These are phyloP conservation scores for Chrysoporthe puriensis DNA, from an alignment of 2,329 filamentous ascomycete genomes.

Conservation along the genomic window DNA sequence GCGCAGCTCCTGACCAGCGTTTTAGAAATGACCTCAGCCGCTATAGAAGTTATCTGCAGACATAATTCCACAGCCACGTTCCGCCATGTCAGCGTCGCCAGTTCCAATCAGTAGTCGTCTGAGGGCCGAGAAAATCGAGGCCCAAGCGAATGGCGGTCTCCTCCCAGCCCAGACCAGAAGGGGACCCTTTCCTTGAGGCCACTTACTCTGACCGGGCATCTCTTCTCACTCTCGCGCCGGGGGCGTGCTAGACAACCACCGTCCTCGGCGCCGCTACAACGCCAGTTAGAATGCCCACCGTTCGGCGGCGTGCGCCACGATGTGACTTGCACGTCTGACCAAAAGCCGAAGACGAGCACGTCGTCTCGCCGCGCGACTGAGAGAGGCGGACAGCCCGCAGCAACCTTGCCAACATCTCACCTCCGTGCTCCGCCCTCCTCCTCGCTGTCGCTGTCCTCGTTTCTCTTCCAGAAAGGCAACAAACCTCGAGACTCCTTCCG, in stretches of 20 bases:
- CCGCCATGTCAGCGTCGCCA: background rate
- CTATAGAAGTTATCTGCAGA: background rate
- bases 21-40: too few relatives aligned
- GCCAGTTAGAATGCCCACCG: too few relatives aligned
- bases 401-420: background rate
- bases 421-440: background rate
- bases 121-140: background rate
- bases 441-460: slow-evolving; percentile 26
- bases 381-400: background rate
- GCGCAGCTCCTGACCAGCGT: too few relatives aligned
- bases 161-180: background rate
- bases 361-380: background rate
- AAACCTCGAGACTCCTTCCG: slow-evolving; percentile 8
- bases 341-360: background rate
- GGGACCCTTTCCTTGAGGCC: background rate
- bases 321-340: background rate
- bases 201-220: background rate
- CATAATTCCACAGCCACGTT: background rate
- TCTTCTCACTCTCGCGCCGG: background rate
- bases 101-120: background rate
- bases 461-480: slow-evolving; percentile 26
- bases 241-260: too few relatives aligned
- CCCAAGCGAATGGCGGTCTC: background rate
- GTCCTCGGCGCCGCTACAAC: too few relatives aligned
- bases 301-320: background rate